phyloP scores from a whole-genome alignment of 495 filamentous ascomycete genomes.

The Penicillium cinerascens region DNA sequence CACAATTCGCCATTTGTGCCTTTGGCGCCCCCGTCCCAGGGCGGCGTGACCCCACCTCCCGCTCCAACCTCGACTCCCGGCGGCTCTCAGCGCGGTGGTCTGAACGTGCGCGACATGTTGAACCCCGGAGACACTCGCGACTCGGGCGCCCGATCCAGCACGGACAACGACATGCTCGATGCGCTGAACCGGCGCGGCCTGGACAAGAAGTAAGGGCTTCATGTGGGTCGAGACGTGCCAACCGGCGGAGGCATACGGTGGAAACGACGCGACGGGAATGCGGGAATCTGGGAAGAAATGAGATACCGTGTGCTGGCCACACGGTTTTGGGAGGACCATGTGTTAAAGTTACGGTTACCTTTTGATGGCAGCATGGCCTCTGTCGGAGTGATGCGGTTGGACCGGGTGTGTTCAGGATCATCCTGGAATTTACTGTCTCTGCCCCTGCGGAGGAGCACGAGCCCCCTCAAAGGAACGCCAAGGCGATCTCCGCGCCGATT shows the following conservation, averaged over 20 bases:
- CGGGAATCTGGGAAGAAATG: constrained; percentile 14
- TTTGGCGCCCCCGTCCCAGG: constrained; percentile 26
- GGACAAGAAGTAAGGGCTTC: neutral
- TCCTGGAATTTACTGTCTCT: neutral
- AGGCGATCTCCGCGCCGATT: neutral
- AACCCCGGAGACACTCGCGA: constrained; percentile 34
- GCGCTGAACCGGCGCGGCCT: constrained; percentile 47
- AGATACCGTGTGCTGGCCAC: constrained; percentile 28
- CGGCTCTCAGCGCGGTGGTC: constrained; percentile 39
- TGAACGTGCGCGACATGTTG: constrained; percentile 54
- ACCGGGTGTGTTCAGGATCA: neutral
- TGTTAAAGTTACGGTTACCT: constrained; percentile 15
- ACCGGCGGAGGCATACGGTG: neutral
- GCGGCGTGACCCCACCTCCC: constrained; percentile 12
- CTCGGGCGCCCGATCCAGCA: constrained; percentile 46
- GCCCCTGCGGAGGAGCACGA: neutral
- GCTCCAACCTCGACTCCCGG: constrained; percentile 32
- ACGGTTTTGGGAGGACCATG: constrained; percentile 23
- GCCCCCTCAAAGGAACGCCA: neutral
- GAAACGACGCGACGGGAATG: constrained; percentile 7
- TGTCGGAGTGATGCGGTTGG: constrained; percentile 8
- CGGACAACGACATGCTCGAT: constrained; percentile 57
- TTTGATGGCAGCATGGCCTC: constrained; percentile 5
- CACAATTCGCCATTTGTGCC: constrained; percentile 49
- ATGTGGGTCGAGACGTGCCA: neutral